Percentiles rank a stretch among this genome's conserved stretches.
Conservation (phyloP, 116 monocot genomes). For the Papilionanthe hybrid region DNA sequence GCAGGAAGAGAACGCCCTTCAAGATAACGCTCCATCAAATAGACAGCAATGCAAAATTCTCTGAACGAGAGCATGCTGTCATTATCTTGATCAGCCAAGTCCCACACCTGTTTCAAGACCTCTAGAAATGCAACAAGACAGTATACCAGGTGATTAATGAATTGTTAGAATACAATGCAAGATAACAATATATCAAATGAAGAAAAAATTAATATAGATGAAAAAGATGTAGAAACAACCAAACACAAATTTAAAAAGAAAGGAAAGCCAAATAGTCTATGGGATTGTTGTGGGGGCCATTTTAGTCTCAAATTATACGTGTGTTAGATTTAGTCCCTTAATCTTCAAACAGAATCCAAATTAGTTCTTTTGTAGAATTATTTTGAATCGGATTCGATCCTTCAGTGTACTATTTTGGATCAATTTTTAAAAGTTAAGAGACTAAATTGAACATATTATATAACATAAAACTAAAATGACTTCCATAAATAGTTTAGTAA, state of each 20-base stretch:
- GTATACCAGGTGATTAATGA: neutral
- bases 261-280: too few species aligned
- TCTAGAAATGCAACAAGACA: constrained; percentile 43
- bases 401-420: too few species aligned
- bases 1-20: constrained; percentile 78
- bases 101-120: constrained; percentile 96
- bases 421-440: too few species aligned
- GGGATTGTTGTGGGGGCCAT: too few species aligned
- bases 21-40: constrained; percentile 86
- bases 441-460: too few species aligned
- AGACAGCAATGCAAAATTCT: constrained; percentile 86
- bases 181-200: neutral
- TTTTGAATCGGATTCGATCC: too few species aligned
- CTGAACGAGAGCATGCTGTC: constrained; percentile 92
- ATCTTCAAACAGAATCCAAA: too few species aligned
- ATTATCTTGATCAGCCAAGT: constrained; percentile 94
- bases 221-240: neutral
- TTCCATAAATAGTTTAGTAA: too few species aligned
- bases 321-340: too few species aligned
- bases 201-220: neutral
- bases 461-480: too few species aligned
- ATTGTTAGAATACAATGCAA: neutral
- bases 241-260: neutral
- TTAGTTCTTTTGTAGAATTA: too few species aligned
- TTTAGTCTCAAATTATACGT: too few species aligned